Percentiles rank a stretch among this genome's conserved stretches.
These are phyloP conservation scores for Trichoderma koningii DNA, from an alignment of 2,329 filamentous ascomycete species.

Conservation along the genomic window DNA sequence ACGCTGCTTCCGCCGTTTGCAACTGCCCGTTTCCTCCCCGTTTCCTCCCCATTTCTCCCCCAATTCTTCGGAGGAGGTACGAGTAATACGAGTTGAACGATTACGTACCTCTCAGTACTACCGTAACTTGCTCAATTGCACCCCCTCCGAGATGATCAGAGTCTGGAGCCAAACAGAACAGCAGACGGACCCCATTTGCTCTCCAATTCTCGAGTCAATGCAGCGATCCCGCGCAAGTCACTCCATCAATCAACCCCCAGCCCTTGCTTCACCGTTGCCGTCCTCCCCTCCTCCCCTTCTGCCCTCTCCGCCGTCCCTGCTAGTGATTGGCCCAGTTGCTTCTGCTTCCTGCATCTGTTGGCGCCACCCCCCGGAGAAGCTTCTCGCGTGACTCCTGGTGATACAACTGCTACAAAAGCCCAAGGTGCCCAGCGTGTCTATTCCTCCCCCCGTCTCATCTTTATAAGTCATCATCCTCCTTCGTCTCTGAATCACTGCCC, in stretches of 20 bases:
- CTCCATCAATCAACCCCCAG: neutral
- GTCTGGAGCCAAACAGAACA: no score
- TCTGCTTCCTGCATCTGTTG: conserved; percentile 8
- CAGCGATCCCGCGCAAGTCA: no score
- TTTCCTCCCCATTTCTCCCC: neutral
- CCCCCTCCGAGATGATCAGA: no score
- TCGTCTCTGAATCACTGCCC: neutral
- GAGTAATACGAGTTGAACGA: no score
- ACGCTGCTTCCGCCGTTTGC: no score
- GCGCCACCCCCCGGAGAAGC: conserved; percentile 30
- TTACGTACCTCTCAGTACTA: no score
- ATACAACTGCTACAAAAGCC: conserved; percentile 28
- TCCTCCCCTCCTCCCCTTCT: no score
- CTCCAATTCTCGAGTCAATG: neutral
- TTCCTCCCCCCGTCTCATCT: neutral
- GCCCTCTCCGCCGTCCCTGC: no score
- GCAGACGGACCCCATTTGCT: neutral
- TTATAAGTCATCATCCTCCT: neutral
- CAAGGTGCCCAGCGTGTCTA: conserved; percentile 17
- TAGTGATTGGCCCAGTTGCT: conserved; percentile 19
- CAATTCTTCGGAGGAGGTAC: no score
- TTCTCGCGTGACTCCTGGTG: conserved; percentile 32
- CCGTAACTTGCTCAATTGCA: no score
- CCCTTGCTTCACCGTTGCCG: neutral
- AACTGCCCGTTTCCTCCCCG: no score